Evolutionary conservation across 345 rosid genomes (phyloP), one percentile per base, ranked within the genome.

Genomic region (Boechera stricta): DNA sequence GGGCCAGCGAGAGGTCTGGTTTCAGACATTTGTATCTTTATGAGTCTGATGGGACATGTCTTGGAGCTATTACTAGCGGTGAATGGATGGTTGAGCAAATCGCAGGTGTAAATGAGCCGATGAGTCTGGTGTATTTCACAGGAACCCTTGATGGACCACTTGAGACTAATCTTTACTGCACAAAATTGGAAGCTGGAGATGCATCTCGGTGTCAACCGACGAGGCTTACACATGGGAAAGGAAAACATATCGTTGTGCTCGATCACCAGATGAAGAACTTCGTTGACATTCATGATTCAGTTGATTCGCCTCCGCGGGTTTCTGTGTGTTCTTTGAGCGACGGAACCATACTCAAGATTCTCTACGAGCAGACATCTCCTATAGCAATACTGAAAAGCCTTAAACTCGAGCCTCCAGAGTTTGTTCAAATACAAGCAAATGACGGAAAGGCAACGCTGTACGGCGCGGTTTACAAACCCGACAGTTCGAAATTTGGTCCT

Each of bases 21-120:
- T 95, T 81, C 72, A 85, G 91, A 78, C 99, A 95, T 82, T 89
- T 95, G 72, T 90, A 90, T 85, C 84, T 95, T 71, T 86, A 90
- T 71, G 93, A 88, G 71, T 84, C 81, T 53, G 80, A 84, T 60
- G 98, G 98, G 57, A 63, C 82, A 58, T 92, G 90, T 85, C 74
- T 90, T 42, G 93, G 92, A 61, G 89, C 94, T 8, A 82, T 94
- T 69, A 94, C 97, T 7, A 84, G 83, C 76, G 98, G 98, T 61
- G 90, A 92, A 44, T 89, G 97, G 97, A 85, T 90, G 90, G 97
- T 94, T 77, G 98, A 92, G 82, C 97, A 94, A 83, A 81, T 92
- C 47, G 83, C 91, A 33, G 98, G 97, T 26, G 82, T 94, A 61
- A 87, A 92, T 72, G 98, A 94, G 86, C 83, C 83, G 16, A 64